Evolutionary conservation across 164 flowering plant genomes (phyloP), one percentile per base, ranked within the genome.

Genomic region (Saururus chinensis): DNA sequence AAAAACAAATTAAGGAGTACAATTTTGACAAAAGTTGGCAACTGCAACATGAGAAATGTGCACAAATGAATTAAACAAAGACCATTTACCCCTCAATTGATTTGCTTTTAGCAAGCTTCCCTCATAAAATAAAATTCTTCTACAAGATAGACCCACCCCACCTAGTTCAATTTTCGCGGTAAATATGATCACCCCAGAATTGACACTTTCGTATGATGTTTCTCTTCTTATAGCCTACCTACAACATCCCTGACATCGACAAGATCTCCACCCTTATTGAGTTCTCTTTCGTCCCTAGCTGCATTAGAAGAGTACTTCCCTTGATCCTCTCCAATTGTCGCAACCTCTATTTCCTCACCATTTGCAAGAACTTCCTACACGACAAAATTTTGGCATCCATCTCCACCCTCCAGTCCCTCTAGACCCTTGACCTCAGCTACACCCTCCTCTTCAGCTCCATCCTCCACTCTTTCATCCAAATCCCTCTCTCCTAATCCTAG

Each of bases 341-440:
- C 54, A 70, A 71, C 53, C 84, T 93, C 22, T 70, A 88, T 21
- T 85, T 93, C 60, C 74, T 93, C 9, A 96, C 85, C 17, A 53
- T 91, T 42, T 81, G 89, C 70, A 75, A 84, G 59, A 93, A 93
- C 62, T 90, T 73, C 77, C 63, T 93, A 68, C 72, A 88, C 63
- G 96, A 93, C 54, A 63, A 25, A 4, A 84, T 93, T 11, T 96
- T 96, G 51, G 68, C 76, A 12, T 40, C 64, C 26, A 42, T 90
- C 9, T 83, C 80, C 9, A 60, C 74, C 56, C 66, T 88, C 17
- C 69, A 74, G 13, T 42, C 61, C 4, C 77, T 93, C 0, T 79
- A 60, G 37, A 93, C 97, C 0, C 83, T 93, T 13, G 99, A 93
- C 68, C 81, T 93, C 51, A 90, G 97, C 74, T 88, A 80, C 76